Percentiles rank a stretch among this genome's conserved stretches.
Conservation (phyloP, 2,329 filamentous ascomycete genomes). For the Aspergillus novofumigatus region DNA sequence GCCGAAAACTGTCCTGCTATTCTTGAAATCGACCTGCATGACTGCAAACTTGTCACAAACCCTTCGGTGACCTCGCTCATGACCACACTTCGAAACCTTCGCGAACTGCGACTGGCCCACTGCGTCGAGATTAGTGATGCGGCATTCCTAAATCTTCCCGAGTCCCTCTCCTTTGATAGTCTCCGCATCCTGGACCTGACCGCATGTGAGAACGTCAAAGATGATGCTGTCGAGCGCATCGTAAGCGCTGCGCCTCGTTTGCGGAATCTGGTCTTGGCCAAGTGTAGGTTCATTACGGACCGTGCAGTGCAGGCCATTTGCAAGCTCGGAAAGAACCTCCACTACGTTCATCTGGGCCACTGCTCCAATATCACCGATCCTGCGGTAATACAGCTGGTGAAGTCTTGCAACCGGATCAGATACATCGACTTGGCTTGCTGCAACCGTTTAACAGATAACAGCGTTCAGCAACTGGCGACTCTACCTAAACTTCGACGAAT, state of each 20-base stretch:
- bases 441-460: conserved; percentile 78
- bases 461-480: conserved; percentile 75
- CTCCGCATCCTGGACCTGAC: conserved; percentile 92
- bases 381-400: conserved; percentile 79
- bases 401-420: conserved; percentile 83
- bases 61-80: conserved; percentile 78
- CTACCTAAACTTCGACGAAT: conserved; percentile 93
- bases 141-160: conserved; percentile 78
- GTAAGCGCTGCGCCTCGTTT: conserved; percentile 80
- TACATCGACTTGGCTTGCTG: conserved; percentile 99
- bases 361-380: conserved; percentile 87
- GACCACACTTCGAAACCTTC: conserved; percentile 72
- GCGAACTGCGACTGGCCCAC: conserved; percentile 81
- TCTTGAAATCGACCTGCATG: conserved; percentile 91
- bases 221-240: conserved; percentile 83
- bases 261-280: conserved; percentile 88
- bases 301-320: conserved; percentile 81
- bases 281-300: conserved; percentile 91
- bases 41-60: conserved; percentile 76
- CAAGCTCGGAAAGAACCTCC: conserved; percentile 86
- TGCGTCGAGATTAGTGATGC: conserved; percentile 79
- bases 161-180: conserved; percentile 70
- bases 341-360: conserved; percentile 94
- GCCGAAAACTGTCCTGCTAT: conserved; percentile 86
- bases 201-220: conserved; percentile 77